phyloP scores from a whole-genome alignment of 192 early-diverging fungal genomes.

The Backusella parvicylindrica region DNA sequence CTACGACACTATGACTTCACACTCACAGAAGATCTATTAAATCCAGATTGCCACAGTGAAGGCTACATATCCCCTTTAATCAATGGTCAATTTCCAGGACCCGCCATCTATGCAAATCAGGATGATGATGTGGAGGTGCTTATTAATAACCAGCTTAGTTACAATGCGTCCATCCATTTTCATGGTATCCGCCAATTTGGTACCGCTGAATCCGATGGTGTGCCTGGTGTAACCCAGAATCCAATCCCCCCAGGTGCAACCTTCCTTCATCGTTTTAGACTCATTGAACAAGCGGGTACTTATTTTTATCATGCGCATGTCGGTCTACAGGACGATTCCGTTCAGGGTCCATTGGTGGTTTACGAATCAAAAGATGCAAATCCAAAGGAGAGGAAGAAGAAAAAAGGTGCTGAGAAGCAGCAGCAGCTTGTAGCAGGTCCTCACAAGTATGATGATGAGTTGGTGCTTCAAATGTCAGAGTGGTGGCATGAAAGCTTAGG shows the following conservation, averaged over 20 bases:
- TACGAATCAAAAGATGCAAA: conserved; percentile 13
- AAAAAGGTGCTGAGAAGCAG: neutral
- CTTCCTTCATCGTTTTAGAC: conserved; percentile 44
- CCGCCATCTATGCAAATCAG: conserved; percentile 44
- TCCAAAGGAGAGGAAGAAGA: neutral
- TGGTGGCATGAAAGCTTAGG: conserved; percentile 36
- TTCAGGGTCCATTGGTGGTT: conserved; percentile 8
- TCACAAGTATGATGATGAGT: conserved; percentile 41
- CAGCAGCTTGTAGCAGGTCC: neutral
- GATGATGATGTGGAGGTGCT: conserved; percentile 45
- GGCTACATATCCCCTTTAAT: neutral
- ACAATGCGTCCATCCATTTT: conserved; percentile 36
- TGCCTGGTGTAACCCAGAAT: conserved; percentile 60
- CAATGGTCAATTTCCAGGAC: conserved; percentile 55
- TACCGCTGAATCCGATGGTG: conserved; percentile 44
- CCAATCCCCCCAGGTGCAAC: conserved; percentile 42
- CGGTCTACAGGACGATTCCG: conserved; percentile 16
- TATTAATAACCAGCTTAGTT: conserved; percentile 37
- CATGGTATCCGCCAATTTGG: conserved; percentile 45
- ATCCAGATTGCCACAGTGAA: conserved; percentile 8
- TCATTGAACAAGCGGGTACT: conserved; percentile 37
- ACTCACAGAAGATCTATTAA: neutral
- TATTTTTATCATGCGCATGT: conserved; percentile 42
- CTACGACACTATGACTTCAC: neutral
- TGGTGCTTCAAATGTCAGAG: conserved; percentile 20